Percentiles rank a stretch among this genome's conserved stretches.
These are phyloP conservation scores for Ustilago shanxiensis DNA, from an alignment of 1,284 basidiomycete genomes.

Conservation along the genomic window DNA sequence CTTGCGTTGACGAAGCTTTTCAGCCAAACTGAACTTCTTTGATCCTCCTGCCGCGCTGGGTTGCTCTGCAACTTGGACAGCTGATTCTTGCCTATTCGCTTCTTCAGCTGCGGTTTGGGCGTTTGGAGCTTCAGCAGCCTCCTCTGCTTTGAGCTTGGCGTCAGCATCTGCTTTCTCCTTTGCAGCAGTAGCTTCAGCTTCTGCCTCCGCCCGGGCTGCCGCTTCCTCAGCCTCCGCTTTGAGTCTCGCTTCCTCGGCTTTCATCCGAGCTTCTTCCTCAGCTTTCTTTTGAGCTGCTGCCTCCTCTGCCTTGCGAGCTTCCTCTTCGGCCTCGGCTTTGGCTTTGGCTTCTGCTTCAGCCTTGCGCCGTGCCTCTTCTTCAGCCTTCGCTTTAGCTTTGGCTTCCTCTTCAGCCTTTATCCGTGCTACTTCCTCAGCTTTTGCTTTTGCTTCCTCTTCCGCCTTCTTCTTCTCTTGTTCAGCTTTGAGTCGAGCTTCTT, in stretches of 20 bases:
- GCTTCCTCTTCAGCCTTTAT: constrained; percentile 13
- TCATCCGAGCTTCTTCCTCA: not conserved
- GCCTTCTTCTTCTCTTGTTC: constrained; percentile 7
- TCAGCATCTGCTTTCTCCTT: not conserved
- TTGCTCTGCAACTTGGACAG: not conserved
- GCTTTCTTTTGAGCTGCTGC: not conserved
- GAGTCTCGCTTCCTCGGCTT: not conserved
- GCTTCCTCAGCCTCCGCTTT: constrained; percentile 5
- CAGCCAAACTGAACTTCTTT: constrained; percentile 49
- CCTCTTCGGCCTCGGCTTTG: constrained; percentile 12
- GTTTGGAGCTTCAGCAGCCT: not conserved
- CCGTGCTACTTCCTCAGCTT: constrained; percentile 3
- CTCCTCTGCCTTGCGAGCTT: too few relatives aligned
- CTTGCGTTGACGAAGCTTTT: constrained; percentile 46
- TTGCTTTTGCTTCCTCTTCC: constrained; percentile 13
- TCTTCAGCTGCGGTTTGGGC: not conserved
- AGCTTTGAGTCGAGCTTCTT: constrained; percentile 8
- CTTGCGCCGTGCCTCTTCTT: not conserved
- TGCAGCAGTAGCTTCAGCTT: constrained; percentile 4
- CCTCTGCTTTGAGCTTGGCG: too few relatives aligned
- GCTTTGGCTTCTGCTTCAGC: not conserved
- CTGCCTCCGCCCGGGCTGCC: not conserved
- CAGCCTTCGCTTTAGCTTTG: not conserved
- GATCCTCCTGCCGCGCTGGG: not conserved
- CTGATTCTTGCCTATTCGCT: not conserved